phyloP scores from a whole-genome alignment of 345 rosid genomes.

The Rhizophora mangle region DNA sequence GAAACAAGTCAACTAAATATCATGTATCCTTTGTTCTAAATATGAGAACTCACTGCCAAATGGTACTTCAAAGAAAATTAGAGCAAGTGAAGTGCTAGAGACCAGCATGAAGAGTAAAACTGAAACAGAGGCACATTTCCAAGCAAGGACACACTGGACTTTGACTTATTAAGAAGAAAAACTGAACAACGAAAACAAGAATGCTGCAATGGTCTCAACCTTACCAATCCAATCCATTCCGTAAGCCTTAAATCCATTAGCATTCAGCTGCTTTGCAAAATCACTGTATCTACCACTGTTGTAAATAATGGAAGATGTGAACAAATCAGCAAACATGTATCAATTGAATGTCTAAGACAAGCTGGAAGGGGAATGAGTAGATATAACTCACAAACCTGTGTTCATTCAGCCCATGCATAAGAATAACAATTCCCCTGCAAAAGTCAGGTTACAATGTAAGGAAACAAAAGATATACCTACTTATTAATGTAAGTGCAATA shows the following conservation, averaged over 20 bases:
- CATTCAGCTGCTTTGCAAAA: conserved; percentile 27
- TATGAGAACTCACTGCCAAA: too few species aligned
- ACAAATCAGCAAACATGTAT: conserved; percentile 5
- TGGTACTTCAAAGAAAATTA: background rate
- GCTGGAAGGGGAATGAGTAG: background rate
- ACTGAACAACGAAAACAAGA: background rate
- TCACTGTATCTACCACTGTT: conserved; percentile 29
- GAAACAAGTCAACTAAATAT: too few species aligned
- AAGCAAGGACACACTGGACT: background rate
- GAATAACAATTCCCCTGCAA: conserved; percentile 30
- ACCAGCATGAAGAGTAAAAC: background rate
- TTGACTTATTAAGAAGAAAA: background rate
- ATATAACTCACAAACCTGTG: conserved; percentile 25
- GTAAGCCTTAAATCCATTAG: conserved; percentile 27
- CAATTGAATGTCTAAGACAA: background rate
- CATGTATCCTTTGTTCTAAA: too few species aligned
- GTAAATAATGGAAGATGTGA: background rate
- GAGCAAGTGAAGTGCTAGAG: background rate
- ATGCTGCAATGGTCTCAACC: conserved; percentile 7
- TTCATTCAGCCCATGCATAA: conserved; percentile 35
- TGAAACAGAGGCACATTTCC: background rate
- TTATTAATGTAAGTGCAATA: background rate
- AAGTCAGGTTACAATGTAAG: background rate
- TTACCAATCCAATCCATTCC: conserved; percentile 41
- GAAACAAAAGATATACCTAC: background rate